These are phyloP conservation scores for Amanita pseudoporphyria DNA, from an alignment of 768 basidiomycete genomes.

Conservation along the genomic window DNA sequence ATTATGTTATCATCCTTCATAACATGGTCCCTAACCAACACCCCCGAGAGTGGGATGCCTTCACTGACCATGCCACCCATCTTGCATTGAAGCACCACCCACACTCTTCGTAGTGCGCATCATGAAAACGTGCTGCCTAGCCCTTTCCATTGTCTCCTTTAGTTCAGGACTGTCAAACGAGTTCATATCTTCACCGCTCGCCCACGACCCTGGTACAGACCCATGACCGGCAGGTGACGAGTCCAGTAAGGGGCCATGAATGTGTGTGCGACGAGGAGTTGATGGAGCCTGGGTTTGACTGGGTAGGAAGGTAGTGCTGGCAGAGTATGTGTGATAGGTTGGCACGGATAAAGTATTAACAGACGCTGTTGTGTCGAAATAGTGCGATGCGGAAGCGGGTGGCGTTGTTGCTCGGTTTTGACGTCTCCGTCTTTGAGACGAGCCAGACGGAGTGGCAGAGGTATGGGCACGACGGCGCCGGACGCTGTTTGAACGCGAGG, in stretches of 20 bases:
- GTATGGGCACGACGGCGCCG: neutral
- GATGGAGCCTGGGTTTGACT: slow-evolving; percentile 6
- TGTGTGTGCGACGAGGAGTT: slow-evolving; percentile 11
- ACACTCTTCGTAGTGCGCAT: neutral
- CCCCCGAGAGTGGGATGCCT: too few species aligned
- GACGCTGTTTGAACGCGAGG: neutral
- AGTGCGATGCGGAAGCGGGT: neutral
- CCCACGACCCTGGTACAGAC: slow-evolving; percentile 11
- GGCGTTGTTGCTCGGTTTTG: neutral
- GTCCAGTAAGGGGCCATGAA: slow-evolving; percentile 1
- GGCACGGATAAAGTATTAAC: neutral
- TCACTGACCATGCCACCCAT: too few species aligned
- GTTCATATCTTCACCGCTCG: slow-evolving; percentile 31
- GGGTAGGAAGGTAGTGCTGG: neutral
- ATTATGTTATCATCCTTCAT: too few species aligned
- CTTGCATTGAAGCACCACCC: too few species aligned
- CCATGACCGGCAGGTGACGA: slow-evolving; percentile 10
- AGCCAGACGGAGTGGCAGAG: neutral
- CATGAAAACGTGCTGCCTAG: slow-evolving; percentile 24
- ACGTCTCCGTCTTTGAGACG: neutral
- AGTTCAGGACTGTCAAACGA: slow-evolving; percentile 58
- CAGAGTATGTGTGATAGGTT: neutral
- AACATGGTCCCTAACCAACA: too few species aligned
- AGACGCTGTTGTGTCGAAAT: neutral
- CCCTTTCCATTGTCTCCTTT: slow-evolving; percentile 62